phyloP scores from a whole-genome alignment of 768 basidiomycete species.

The Sarcomyxa edulis region DNA sequence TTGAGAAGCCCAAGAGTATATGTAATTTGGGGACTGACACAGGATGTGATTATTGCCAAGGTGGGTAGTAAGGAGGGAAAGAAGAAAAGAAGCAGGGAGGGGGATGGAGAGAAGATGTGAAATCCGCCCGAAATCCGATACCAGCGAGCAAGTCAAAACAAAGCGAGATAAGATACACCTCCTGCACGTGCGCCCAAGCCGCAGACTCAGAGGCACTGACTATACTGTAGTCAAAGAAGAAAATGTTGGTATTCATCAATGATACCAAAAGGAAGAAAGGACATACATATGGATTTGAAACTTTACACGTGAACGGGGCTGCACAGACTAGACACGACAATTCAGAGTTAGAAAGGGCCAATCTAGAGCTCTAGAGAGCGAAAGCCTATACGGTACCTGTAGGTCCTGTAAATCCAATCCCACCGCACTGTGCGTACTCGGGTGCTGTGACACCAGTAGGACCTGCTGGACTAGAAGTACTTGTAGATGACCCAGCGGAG shows the following conservation, averaged over 20 bases:
- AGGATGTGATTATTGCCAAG: too few species aligned
- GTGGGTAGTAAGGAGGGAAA: too few species aligned
- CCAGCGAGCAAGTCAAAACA: too few species aligned
- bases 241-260: not conserved
- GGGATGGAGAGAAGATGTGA: too few species aligned
- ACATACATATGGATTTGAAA: conserved; percentile 15
- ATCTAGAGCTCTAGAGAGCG: too few species aligned
- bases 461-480: conserved; percentile 12
- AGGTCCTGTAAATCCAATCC: conserved; percentile 23
- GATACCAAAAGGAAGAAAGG: not conserved
- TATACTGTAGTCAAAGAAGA: conserved; percentile 19
- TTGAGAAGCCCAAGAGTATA: too few species aligned
- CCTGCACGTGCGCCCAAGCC: too few species aligned
- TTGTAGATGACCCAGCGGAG: conserved; percentile 11
- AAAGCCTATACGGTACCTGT: conserved; percentile 9
- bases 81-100: too few species aligned
- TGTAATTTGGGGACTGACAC: too few species aligned
- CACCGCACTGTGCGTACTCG: conserved; percentile 30
- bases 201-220: conserved; percentile 24
- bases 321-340: conserved; percentile 10
- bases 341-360: not conserved
- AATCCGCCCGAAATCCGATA: too few species aligned
- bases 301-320: conserved; percentile 15
- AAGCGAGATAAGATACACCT: too few species aligned
- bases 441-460: conserved; percentile 11